Percentiles rank a stretch among this genome's conserved stretches.
phyloP scores from a whole-genome alignment of 2,329 filamentous ascomycete genomes.

The Trichophyton rubrum region DNA sequence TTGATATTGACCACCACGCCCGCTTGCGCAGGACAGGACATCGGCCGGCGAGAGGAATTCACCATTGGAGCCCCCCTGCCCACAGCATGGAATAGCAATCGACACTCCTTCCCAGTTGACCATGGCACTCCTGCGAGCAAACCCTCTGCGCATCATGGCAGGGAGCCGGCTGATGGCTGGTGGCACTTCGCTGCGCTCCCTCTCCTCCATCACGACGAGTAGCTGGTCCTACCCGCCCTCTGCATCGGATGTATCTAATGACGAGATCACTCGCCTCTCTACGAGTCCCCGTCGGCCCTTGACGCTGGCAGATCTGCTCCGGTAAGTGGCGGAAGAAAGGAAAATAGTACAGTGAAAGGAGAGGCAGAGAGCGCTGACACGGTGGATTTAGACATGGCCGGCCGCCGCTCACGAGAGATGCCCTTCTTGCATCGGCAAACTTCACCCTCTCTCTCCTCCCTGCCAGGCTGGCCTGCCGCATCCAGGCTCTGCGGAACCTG shows the following conservation, averaged over 20 bases:
- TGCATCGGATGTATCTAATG: conserved; percentile 48
- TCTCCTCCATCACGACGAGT: conserved; percentile 5
- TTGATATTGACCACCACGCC: background rate
- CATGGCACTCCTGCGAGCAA: background rate
- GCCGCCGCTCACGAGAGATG: conserved; percentile 67
- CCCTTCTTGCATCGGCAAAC: conserved; percentile 80
- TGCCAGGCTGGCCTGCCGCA: conserved; percentile 81
- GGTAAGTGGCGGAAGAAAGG: conserved; percentile 39
- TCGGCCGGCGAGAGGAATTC: background rate
- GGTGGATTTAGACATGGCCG: conserved; percentile 50
- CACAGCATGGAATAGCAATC: conserved; percentile 1
- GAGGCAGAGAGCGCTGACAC: background rate
- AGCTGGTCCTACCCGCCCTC: conserved; percentile 35
- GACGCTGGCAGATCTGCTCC: conserved; percentile 78
- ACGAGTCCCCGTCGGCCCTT: conserved; percentile 66
- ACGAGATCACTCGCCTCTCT: conserved; percentile 67
- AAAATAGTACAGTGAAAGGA: too few relatives aligned
- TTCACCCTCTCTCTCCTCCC: conserved; percentile 90
- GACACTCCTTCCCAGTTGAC: background rate
- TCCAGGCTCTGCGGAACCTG: conserved; percentile 82
- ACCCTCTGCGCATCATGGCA: background rate
- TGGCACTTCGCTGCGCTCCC: background rate
- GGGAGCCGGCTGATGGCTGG: background rate
- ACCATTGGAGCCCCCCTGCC: background rate
- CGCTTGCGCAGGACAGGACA: background rate